Evolutionary conservation across 2,329 filamentous ascomycete species (phyloP).

Genomic region (Amauroascus verrucosus): DNA sequence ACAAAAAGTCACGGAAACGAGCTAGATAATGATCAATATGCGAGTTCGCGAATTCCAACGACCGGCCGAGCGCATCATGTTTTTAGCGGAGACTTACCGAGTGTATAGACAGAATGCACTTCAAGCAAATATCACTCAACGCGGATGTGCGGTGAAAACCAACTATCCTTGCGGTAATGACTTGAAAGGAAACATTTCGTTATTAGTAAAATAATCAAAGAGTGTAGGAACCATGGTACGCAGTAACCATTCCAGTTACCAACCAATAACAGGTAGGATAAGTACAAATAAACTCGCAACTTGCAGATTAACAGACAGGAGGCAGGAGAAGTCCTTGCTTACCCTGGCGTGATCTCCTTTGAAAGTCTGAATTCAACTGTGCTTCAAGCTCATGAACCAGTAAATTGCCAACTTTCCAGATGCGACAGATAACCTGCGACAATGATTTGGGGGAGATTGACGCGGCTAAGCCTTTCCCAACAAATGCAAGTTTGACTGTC

Average conservation of each 20-base stretch:
- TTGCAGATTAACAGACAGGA: not conserved
- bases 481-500: too few relatives aligned
- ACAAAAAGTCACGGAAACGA: not conserved
- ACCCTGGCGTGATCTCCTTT: not conserved
- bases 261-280: constrained; percentile 1
- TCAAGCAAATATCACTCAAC: not conserved
- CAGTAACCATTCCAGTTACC: not conserved
- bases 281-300: not conserved
- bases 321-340: not conserved
- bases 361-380: not conserved
- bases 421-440: not conserved
- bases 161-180: not conserved
- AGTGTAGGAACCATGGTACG: not conserved
- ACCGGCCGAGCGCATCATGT: not conserved
- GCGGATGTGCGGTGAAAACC: not conserved
- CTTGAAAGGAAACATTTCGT: not conserved
- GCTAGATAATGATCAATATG: constrained; percentile 2
- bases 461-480: too few relatives aligned
- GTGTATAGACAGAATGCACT: constrained; percentile 16
- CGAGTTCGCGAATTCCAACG: not conserved
- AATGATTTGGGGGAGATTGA: too few relatives aligned
- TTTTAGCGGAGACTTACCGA: constrained; percentile 21
- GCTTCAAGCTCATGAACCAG: not conserved
- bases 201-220: not conserved
- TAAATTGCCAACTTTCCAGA: not conserved